Evolutionary conservation across 73 alveolate genomes (phyloP).

Genomic region (Breviolum minutum): DNA sequence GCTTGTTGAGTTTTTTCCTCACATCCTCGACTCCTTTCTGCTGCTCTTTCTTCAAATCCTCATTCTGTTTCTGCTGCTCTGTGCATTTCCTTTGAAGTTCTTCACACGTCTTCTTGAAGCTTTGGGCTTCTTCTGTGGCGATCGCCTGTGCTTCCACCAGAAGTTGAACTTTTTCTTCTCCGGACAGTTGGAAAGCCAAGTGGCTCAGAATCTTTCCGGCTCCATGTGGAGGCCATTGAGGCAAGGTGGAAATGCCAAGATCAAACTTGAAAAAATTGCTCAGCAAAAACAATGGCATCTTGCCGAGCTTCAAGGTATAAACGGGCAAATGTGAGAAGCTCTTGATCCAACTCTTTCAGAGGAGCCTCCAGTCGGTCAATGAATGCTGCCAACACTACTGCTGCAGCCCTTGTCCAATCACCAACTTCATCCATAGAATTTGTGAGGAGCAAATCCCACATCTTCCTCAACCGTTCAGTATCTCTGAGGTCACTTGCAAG

Average conservation of each 20-base stretch:
- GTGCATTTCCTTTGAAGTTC: too few relatives aligned
- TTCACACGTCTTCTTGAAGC: too few relatives aligned
- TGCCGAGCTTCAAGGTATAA: not conserved
- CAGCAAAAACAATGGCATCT: not conserved
- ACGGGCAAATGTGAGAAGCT: not conserved
- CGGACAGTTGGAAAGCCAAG: not conserved
- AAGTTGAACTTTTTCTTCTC: not conserved
- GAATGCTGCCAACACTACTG: not conserved
- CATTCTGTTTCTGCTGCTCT: too few relatives aligned
- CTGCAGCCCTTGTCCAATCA: not conserved
- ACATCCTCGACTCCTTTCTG: too few relatives aligned
- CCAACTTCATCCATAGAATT: too few relatives aligned
- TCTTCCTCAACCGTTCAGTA: too few relatives aligned
- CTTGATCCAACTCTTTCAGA: not conserved
- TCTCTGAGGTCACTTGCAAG: too few relatives aligned
- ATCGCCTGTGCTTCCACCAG: too few relatives aligned
- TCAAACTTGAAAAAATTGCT: not conserved
- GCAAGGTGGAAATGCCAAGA: not conserved
- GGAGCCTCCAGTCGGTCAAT: not conserved
- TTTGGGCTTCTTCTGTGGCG: too few relatives aligned
- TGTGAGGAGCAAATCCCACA: too few relatives aligned
- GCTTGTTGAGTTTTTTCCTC: too few relatives aligned
- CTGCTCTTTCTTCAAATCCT: too few relatives aligned
- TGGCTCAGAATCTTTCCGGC: not conserved
- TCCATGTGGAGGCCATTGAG: not conserved